A percentile compares a stretch with the other conserved stretches of the same genome.
phyloP scores from a whole-genome alignment of 306 rosid species.

The Rosa multiflora region DNA sequence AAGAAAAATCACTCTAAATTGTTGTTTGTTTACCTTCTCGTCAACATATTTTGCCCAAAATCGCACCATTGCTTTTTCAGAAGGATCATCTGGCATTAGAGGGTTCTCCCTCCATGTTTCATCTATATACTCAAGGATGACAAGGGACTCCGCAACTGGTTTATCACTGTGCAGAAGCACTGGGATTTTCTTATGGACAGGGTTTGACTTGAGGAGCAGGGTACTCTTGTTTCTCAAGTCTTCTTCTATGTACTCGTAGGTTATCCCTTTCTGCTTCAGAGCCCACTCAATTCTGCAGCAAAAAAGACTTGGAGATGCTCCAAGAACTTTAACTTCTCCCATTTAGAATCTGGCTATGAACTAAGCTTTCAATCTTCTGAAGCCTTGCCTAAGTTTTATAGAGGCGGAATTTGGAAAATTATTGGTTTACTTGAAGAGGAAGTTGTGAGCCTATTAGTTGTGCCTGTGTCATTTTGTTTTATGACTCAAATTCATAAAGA shows the following conservation, averaged over 20 bases:
- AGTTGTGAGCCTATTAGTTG: constrained; percentile 1
- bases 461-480: background rate
- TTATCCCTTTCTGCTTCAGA: constrained; percentile 46
- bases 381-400: constrained; percentile 9
- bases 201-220: constrained; percentile 49
- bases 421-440: constrained; percentile 12
- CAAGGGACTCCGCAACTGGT: constrained; percentile 47
- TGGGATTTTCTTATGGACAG: constrained; percentile 55
- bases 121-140: constrained; percentile 56
- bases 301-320: constrained; percentile 20
- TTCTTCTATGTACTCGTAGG: constrained; percentile 41
- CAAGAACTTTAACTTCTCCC: constrained; percentile 32
- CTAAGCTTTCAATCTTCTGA: constrained; percentile 5
- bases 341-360: background rate
- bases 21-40: constrained; percentile 28
- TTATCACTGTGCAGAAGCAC: constrained; percentile 51
- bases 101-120: constrained; percentile 45
- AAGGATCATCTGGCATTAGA: constrained; percentile 28
- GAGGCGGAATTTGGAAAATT: background rate
- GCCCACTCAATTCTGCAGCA: constrained; percentile 40
- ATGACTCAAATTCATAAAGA: background rate
- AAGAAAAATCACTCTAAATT: background rate
- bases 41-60: constrained; percentile 27
- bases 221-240: constrained; percentile 44
- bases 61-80: constrained; percentile 12